Evolutionary conservation across 306 rosid genomes (phyloP), one percentile per base, ranked within the genome.

Genomic region (Vicia faba): DNA sequence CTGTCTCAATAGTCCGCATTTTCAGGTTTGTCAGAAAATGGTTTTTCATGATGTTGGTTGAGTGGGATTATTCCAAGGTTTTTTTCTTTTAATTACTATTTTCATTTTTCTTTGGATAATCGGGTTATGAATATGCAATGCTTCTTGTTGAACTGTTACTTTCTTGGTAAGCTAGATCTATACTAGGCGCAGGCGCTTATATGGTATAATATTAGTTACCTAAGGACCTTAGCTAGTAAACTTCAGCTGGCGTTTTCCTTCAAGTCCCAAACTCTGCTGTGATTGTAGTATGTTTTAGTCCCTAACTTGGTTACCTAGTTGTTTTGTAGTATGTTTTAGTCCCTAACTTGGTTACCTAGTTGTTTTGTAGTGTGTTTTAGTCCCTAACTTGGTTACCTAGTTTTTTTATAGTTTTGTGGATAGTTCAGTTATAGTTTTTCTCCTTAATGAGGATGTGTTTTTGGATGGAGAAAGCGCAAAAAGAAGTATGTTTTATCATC

Each of bases 1-100:
- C 68, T 89, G 96, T 79, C 93, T 92, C 75, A 92, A 83, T 59
- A 89, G 96, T 74, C 81, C 86, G 59, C 98, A 92, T 76, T 92
- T 92, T 74, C 98, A 92, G 98, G 98, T 92, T 72, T 31, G 92
- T 77, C 57, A 33, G 54, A 18, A 54, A 46, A 9, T 51, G 61
- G 14, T 48, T 23, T 48, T 75, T 65, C 40, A 25, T 50, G 7
- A n/a, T 48, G 19, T 12, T 75, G 62, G 12, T 12, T 75, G 62
- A 25, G 2, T 66, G 23, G 44, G 72, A 51, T 75, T 69, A 16
- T 1, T 59, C 15, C 50, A 68, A 54, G 56, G 56, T 5, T 14
- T 38, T 60, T 69, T 20, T 38, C 45, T 69, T 72, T 58, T 60
- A 2, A 3, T 28, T 40, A 11, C 23, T 33, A 62, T n/a, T 66